These are phyloP conservation scores for Talaromyces marneffei DNA, from an alignment of 2,329 filamentous ascomycete species.

Conservation along the genomic window DNA sequence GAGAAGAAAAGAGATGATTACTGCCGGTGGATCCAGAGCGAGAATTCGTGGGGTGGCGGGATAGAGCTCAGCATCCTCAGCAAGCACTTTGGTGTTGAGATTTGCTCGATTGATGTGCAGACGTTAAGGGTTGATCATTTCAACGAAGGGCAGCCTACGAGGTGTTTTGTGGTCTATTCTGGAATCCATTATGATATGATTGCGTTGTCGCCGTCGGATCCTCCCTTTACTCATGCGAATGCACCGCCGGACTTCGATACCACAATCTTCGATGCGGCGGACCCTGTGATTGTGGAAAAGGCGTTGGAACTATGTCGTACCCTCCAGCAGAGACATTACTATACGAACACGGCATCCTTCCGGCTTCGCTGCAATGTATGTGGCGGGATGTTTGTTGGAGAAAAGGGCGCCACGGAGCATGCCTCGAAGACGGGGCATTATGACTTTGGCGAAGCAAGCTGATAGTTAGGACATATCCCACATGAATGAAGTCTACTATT, in stretches of 20 bases:
- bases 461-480: conserved; percentile 5
- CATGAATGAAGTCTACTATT: not conserved
- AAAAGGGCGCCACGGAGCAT: conserved; percentile 44
- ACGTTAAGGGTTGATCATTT: conserved; percentile 64
- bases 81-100: conserved; percentile 77
- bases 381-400: conserved; percentile 39
- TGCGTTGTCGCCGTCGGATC: conserved; percentile 62
- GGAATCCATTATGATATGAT: conserved; percentile 93
- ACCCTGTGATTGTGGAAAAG: conserved; percentile 52
- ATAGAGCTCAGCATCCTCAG: conserved; percentile 85
- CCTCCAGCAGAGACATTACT: conserved; percentile 71
- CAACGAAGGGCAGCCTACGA: conserved; percentile 64
- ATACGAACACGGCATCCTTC: conserved; percentile 78
- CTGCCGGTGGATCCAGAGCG: conserved; percentile 71
- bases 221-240: conserved; percentile 50
- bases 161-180: conserved; percentile 80
- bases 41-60: conserved; percentile 81
- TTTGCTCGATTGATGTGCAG: conserved; percentile 76
- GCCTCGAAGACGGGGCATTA: conserved; percentile 44
- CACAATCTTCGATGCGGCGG: conserved; percentile 61
- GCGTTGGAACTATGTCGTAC: conserved; percentile 60
- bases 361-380: conserved; percentile 67
- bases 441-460: conserved; percentile 45
- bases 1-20: conserved; percentile 69
- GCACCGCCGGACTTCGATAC: conserved; percentile 69